Evolutionary conservation across 176 grass and related monocot genomes (phyloP).

Genomic region (Eremochloa ophiuroides): DNA sequence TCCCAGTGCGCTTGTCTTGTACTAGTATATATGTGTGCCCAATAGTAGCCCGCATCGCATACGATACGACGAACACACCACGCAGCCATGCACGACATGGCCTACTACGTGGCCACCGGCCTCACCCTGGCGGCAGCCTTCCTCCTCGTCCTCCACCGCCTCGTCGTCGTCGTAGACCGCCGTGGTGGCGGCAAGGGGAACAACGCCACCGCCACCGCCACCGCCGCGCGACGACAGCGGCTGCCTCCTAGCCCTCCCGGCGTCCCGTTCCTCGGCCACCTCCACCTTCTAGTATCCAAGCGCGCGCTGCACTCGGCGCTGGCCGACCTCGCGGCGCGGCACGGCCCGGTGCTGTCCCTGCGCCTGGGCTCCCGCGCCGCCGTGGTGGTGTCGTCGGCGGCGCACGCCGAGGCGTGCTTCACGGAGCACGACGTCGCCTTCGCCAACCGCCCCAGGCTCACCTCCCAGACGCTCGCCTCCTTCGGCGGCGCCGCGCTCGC

Average conservation of each 20-base stretch:
- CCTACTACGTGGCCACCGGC: not conserved
- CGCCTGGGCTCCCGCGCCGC: not conserved
- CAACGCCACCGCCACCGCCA: too few species aligned
- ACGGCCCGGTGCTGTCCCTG: not conserved
- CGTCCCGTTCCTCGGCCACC: not conserved
- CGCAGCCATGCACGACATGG: not conserved
- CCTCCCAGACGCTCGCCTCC: not conserved
- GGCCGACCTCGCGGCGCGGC: not conserved
- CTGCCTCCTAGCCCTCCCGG: not conserved
- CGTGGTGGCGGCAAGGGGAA: not conserved
- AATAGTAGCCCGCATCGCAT: too few species aligned
- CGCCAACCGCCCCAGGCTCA: not conserved
- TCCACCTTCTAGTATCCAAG: not conserved
- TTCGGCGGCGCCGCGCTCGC: not conserved
- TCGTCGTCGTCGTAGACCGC: not conserved
- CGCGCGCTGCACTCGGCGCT: not conserved
- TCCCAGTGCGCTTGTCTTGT: too few species aligned
- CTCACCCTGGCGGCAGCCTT: not conserved
- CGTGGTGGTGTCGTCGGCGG: not conserved
- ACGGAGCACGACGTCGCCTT: not conserved
- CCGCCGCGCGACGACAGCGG: not conserved
- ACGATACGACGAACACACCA: too few species aligned
- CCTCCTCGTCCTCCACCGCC: not conserved
- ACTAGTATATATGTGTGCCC: too few species aligned
- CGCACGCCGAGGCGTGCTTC: not conserved